Conservation (phyloP, 371 early-diverging fungal genomes). For the Saksenaea oblongispora region DNA sequence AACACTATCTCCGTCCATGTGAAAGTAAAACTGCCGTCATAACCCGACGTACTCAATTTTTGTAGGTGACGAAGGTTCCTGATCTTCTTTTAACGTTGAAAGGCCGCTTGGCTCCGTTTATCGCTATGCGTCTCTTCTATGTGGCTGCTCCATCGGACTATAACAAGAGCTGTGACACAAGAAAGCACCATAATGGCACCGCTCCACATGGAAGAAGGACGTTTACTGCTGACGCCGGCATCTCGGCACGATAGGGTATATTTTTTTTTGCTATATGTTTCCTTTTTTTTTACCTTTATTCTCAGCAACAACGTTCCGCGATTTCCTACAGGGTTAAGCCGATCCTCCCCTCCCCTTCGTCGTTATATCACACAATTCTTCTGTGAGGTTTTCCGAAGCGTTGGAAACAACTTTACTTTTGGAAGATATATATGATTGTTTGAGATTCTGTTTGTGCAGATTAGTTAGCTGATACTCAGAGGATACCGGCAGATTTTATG, state of each 20-base stretch:
- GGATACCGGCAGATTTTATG: neutral
- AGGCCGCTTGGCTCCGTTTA: neutral
- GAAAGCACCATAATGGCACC: neutral
- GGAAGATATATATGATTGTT: too few species aligned
- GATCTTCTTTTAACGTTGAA: neutral
- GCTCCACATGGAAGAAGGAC: neutral
- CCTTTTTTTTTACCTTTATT: neutral
- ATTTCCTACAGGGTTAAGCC: neutral
- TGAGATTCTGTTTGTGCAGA: neutral
- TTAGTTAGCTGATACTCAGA: neutral
- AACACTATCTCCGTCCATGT: neutral
- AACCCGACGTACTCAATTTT: neutral
- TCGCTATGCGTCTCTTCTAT: neutral
- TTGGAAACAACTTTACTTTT: too few species aligned
- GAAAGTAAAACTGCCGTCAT: neutral
- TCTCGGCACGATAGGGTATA: neutral
- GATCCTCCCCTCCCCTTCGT: neutral
- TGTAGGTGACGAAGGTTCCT: neutral
- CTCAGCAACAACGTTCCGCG: neutral
- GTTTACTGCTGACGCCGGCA: neutral
- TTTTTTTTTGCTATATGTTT: neutral
- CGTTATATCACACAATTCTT: too few species aligned
- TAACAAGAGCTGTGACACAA: neutral
- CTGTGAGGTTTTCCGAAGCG: too few species aligned
- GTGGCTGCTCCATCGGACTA: neutral